Conservation (phyloP, 768 basidiomycete genomes). For the Mycena epipterygia region DNA sequence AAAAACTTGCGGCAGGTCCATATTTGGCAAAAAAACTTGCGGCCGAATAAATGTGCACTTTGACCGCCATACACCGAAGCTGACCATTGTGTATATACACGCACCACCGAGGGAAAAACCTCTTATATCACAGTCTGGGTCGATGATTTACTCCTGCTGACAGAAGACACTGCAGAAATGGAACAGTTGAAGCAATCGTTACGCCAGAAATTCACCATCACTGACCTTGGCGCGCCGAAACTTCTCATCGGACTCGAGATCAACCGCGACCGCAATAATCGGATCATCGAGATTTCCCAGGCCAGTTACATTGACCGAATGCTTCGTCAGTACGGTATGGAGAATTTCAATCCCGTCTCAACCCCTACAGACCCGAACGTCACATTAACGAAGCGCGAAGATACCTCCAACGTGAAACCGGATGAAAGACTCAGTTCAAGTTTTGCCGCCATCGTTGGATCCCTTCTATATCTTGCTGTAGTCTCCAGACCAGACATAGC, state of each 20-base stretch:
- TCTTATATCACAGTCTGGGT: slow-evolving; percentile 14
- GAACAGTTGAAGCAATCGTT: not conserved
- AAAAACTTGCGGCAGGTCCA: too few relatives aligned
- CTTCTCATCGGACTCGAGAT: slow-evolving; percentile 4
- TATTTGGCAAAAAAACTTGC: too few relatives aligned
- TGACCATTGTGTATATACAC: slow-evolving; percentile 5
- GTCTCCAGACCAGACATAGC: slow-evolving; percentile 30
- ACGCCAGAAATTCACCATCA: not conserved
- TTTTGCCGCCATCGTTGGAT: not conserved
- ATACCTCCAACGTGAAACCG: not conserved
- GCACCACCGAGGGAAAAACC: slow-evolving; percentile 6
- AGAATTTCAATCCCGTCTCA: not conserved
- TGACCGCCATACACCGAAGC: too few relatives aligned
- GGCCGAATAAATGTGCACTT: too few relatives aligned
- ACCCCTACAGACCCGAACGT: not conserved
- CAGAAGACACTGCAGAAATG: not conserved
- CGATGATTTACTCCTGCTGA: slow-evolving; percentile 7
- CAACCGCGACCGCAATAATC: not conserved
- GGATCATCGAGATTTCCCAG: not conserved
- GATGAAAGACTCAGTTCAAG: not conserved
- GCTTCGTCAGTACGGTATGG: not conserved
- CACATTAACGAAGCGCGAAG: not conserved
- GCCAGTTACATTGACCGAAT: slow-evolving; percentile 3
- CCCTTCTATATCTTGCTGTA: slow-evolving; percentile 27
- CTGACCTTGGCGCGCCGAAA: not conserved